phyloP scores from a whole-genome alignment of 2,329 filamentous ascomycete species.

The Phyllosticta citrichinensis region DNA sequence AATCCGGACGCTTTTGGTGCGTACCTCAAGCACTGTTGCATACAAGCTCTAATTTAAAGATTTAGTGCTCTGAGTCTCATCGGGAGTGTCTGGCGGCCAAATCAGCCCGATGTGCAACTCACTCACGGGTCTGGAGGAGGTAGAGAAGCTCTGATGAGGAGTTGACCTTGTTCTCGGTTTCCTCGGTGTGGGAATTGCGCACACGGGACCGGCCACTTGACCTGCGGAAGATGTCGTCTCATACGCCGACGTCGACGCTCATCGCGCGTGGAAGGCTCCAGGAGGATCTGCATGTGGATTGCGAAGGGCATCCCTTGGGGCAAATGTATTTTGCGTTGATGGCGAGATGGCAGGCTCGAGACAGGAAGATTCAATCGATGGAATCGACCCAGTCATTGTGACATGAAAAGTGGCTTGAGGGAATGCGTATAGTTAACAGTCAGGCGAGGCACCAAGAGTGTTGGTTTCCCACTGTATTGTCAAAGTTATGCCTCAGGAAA shows the following conservation, averaged over 20 bases:
- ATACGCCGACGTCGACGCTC: background rate
- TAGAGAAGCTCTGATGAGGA: background rate
- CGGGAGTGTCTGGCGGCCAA: background rate
- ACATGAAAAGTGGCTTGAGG: too few species aligned
- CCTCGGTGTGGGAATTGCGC: background rate
- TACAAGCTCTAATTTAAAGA: background rate
- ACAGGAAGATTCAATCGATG: too few species aligned
- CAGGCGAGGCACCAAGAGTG: too few species aligned
- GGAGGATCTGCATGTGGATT: background rate
- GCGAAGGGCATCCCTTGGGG: background rate
- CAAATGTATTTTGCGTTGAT: background rate
- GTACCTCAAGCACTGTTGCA: background rate
- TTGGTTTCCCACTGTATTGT: too few species aligned
- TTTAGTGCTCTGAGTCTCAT: background rate
- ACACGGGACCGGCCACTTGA: background rate
- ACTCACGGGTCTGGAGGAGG: background rate
- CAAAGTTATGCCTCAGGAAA: too few species aligned
- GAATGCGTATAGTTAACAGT: too few species aligned
- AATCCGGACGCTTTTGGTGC: background rate
- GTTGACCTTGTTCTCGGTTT: background rate
- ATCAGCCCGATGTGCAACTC: too few species aligned
- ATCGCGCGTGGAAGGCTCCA: background rate
- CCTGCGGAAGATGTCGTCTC: background rate
- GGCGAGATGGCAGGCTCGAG: too few species aligned
- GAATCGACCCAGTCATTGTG: too few species aligned